A percentile compares a stretch with the other conserved stretches of the same genome.
These are phyloP conservation scores for Biscogniauxia marginata DNA, from an alignment of 2,329 filamentous ascomycete species.

Conservation along the genomic window DNA sequence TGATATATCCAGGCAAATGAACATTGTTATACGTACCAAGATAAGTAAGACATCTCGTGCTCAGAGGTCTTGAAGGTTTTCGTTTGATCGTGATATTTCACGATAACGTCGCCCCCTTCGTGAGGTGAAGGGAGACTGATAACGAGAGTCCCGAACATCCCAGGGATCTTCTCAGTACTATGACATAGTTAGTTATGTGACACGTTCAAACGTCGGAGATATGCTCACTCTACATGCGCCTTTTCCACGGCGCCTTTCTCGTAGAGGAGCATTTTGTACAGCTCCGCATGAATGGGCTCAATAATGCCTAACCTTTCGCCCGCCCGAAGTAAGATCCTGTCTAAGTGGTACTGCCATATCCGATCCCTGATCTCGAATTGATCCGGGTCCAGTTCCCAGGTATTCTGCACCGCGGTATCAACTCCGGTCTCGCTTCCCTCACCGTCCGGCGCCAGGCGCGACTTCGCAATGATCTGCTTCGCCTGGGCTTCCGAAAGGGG, in stretches of 20 bases:
- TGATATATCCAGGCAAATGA: background rate
- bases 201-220: background rate
- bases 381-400: slow-evolving; percentile 40
- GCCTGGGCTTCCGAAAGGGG: slow-evolving; percentile 25
- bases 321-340: slow-evolving; percentile 24
- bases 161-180: slow-evolving; percentile 44
- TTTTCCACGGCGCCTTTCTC: slow-evolving; percentile 50
- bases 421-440: slow-evolving; percentile 40
- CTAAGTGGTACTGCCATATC: slow-evolving; percentile 14
- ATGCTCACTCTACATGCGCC: slow-evolving; percentile 40
- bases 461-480: slow-evolving; percentile 24
- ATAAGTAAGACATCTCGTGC: slow-evolving; percentile 21
- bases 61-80: slow-evolving; percentile 33
- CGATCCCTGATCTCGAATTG: slow-evolving; percentile 36
- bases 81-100: slow-evolving; percentile 37
- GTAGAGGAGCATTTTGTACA: slow-evolving; percentile 50
- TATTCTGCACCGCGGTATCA: slow-evolving; percentile 41
- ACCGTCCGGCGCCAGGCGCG: slow-evolving; percentile 36
- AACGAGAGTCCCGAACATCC: slow-evolving; percentile 51
- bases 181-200: background rate
- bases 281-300: slow-evolving; percentile 32
- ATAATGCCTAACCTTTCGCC: slow-evolving; percentile 33
- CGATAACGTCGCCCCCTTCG: slow-evolving; percentile 44
- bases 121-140: slow-evolving; percentile 48
- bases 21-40: slow-evolving; percentile 18